Evolutionary conservation across 2,329 filamentous ascomycete species (phyloP), one percentile per base, ranked within the genome.

Genomic region (Colletotrichum theobromicola): DNA sequence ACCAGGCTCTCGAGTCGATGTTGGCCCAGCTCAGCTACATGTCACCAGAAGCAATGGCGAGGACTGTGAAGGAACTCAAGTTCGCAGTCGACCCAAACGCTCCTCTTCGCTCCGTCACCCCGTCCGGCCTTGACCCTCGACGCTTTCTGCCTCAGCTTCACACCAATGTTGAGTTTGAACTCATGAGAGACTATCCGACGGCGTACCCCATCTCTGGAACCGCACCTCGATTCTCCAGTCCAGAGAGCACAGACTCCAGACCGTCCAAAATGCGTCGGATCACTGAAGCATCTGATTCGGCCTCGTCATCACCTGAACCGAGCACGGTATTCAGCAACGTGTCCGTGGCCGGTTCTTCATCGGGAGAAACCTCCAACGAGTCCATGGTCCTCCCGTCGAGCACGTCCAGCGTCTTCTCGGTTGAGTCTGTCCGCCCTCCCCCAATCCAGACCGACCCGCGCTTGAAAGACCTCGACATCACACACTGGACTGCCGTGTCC

Each of bases 401-500:
- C 75, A 76, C 28, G 60, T 74, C 28, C 76, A 79, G 57, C 70
- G 62, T n/a, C 21, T 32, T 50, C 21, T 46, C 46, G 77, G 78
- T 64, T 57, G 76, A 55, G 61, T 79, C 53, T 76, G 78, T 50
- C 66, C 77, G 4, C 69, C 77, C 13, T 21, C 42, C 42, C 6
- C 72, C 7, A n/a, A 34, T 77, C 10, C 60, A 70, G 8, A 76
- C 73, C 15, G 82, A 83, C 63, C 57, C 79, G 24, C 80, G 80
- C 13, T 71, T 85, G 7, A 70, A 69, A 12, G 37, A 77, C 3
- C 75, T 85, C 5, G 68, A 81, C 4, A 82, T 85, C 34, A 46
- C 69, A 13, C 78, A 79, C 66, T 83, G 85, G 85, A 84, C 85
- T 16, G 72, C 81, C 28, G 79, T 84, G 6, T 64, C 75, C 21